These are phyloP conservation scores for Colletotrichum somersetense DNA, from an alignment of 2,329 filamentous ascomycete genomes.

Conservation along the genomic window DNA sequence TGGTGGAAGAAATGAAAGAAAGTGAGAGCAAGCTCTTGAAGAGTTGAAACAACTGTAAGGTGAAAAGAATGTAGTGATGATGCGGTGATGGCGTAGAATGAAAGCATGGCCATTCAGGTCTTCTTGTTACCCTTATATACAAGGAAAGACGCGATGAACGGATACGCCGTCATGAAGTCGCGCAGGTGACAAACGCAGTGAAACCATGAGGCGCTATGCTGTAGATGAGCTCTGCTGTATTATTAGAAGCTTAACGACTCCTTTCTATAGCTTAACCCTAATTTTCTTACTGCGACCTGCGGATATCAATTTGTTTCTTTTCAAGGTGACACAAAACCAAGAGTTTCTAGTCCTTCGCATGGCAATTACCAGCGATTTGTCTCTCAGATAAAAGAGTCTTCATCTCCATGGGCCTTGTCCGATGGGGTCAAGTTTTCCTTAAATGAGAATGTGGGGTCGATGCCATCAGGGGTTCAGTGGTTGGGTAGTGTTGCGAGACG, in stretches of 20 bases:
- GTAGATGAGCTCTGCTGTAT: neutral
- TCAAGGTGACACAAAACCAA: neutral
- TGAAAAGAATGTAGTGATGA: neutral
- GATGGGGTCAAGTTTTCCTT: neutral
- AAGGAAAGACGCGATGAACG: neutral
- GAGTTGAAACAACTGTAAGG: neutral
- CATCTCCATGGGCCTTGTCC: neutral
- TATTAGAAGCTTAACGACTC: neutral
- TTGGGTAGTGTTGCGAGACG: neutral
- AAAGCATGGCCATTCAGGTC: neutral
- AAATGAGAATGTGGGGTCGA: neutral
- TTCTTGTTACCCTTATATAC: neutral
- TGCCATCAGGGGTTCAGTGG: neutral
- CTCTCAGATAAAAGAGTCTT: neutral
- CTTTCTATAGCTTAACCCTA: neutral
- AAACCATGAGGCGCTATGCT: neutral
- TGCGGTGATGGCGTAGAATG: neutral
- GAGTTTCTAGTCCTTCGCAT: neutral
- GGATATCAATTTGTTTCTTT: neutral
- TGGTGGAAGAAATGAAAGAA: neutral
- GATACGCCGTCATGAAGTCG: neutral
- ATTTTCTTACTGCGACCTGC: neutral
- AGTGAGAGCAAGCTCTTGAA: neutral
- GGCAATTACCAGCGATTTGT: fast-evolving
- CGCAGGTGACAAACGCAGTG: neutral